A percentile compares a stretch with the other conserved stretches of the same genome.
These are phyloP conservation scores for Aspergillus melleus DNA, from an alignment of 2,329 filamentous ascomycete species.

Conservation along the genomic window DNA sequence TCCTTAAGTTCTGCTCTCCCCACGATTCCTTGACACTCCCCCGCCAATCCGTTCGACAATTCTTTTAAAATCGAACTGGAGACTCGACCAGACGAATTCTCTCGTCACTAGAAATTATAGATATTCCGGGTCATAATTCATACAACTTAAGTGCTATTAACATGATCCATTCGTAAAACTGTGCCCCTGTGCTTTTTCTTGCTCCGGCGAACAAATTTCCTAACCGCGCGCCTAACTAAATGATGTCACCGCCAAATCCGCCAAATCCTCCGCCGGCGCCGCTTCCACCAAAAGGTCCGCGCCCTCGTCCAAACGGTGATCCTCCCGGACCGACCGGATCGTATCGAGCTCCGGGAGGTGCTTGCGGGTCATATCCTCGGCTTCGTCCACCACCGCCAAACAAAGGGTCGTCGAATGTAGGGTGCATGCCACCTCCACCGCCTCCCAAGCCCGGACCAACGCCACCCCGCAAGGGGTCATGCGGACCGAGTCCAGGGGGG, in stretches of 20 bases:
- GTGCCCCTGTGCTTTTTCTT: no score
- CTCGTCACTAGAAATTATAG: no score
- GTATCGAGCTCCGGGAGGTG: conserved; percentile 85
- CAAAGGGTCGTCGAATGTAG: conserved; percentile 87
- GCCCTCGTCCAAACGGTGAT: conserved; percentile 43
- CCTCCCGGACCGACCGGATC: conserved; percentile 78
- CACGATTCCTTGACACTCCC: background rate
- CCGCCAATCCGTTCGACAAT: no score
- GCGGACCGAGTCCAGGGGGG: conserved; percentile 78
- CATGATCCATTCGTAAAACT: no score
- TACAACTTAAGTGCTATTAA: no score
- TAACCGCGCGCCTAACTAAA: conserved; percentile 32
- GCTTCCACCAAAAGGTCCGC: conserved; percentile 29
- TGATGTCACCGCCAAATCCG: conserved; percentile 46
- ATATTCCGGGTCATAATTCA: no score
- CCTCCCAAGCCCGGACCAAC: conserved; percentile 64
- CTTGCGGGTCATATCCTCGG: conserved; percentile 65
- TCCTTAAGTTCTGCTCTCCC: background rate
- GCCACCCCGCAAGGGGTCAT: conserved; percentile 73
- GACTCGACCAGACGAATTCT: no score
- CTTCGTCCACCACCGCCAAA: conserved; percentile 62
- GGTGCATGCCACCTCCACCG: conserved; percentile 87
- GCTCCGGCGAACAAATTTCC: background rate
- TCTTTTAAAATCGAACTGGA: no score
- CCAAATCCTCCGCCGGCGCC: conserved; percentile 53